Percentiles rank a stretch among this genome's conserved stretches.
Conservation (phyloP, 2,329 filamentous ascomycete species). For the Penicillium aurantiogriseum region DNA sequence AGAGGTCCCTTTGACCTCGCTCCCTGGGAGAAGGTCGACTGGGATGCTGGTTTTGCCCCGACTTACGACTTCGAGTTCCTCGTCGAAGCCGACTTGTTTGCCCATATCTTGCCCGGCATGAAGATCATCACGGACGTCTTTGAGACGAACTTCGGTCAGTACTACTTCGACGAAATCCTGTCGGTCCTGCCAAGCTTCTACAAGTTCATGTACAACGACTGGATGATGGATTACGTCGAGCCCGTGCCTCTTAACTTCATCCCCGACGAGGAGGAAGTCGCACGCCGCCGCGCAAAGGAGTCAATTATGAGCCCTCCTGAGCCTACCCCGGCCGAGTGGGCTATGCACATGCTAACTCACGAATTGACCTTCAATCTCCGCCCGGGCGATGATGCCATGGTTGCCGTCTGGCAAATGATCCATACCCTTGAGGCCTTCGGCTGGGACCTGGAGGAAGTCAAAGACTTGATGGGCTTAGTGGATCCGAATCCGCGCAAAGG, state of each 20-base stretch:
- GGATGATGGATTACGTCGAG: constrained; percentile 66
- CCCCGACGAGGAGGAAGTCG: background rate
- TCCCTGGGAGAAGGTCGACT: constrained; percentile 31
- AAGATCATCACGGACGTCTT: constrained; percentile 59
- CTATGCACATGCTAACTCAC: background rate
- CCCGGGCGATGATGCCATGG: background rate
- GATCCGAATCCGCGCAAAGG: background rate
- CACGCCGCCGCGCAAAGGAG: background rate
- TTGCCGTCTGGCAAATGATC: background rate
- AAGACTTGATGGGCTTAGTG: background rate
- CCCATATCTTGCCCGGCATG: constrained; percentile 62
- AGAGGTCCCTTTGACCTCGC: constrained; percentile 38
- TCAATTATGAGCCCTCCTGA: background rate
- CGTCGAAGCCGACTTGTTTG: constrained; percentile 62
- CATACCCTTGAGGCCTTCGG: background rate
- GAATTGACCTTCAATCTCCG: background rate
- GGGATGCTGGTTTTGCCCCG: constrained; percentile 20
- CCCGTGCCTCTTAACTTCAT: constrained; percentile 38
- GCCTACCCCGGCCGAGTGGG: background rate
- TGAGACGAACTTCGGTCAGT: constrained; percentile 59
- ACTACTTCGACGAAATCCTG: constrained; percentile 62
- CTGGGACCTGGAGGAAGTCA: background rate
- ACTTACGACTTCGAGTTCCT: constrained; percentile 56
- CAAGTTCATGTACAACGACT: constrained; percentile 64
- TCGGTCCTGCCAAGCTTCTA: constrained; percentile 63